Base-by-base conservation (phyloP, 176 grass and related monocot genomes). In the Eragrostis curvula region DNA sequence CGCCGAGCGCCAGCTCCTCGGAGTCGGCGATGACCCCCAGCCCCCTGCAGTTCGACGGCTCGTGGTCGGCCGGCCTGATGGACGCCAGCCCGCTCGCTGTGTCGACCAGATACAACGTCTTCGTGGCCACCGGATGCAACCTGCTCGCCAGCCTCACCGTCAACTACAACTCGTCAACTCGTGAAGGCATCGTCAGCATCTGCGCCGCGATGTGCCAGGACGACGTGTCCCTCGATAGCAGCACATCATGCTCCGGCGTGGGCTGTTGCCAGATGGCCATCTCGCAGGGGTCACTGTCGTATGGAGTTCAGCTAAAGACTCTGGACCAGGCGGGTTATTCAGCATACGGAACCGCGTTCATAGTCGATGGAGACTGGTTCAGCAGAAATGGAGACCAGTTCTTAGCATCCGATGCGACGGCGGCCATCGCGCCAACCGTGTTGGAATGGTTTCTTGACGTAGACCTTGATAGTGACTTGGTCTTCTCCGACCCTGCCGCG, bases 51-150 rank as follows among this genome's bases (percentile, higher is more conserved):
- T 44, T 14, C 55, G 61, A 61, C 74, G 21, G 21, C 30, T 43
- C 73, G 7, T 76, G 73, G 53, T 76, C 55, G 14, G 36, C 49
- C 16, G 71, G 71, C 28, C 47, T 39, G 71, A n/a, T 13, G 70
- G 27, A 4, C 16, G 30, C 28, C 4, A 5, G 71, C 17, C 58
- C 21, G 29, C 71, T 83, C 13, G n/a, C 10, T 9, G 81, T 83
- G 36, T 83, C 81, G 6, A 65, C 23, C 11, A 42, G 16, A 15
- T 55, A n/a, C 43, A 85, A 85, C 83, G 18, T 56, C 17, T 78
- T 85, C 68, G 75, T 51, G 68, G 68, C 45, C 66, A 73, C 62
- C 42, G 80, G 80, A 0, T 82, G 80, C 30, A 14, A 70, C 74
- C 10, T 85, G 53, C 13, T 57, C 21, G 62, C 71, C 55, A 15